Evolutionary conservation across 164 flowering plant genomes (phyloP).

Genomic region (Sextonia rubra): DNA sequence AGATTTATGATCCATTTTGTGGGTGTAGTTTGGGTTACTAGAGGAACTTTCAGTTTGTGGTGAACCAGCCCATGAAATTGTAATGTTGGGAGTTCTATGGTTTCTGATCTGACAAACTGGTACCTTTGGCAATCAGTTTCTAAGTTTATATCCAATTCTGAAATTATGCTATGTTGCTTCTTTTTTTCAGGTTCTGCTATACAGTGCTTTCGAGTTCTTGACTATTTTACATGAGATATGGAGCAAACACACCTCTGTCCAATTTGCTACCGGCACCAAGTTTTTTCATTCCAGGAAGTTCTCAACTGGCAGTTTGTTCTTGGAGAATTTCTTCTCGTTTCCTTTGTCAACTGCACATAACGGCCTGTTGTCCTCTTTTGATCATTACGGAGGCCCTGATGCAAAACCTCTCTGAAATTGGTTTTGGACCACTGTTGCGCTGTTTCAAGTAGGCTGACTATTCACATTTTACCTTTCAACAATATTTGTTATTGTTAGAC

Average conservation of each 20-base stretch:
- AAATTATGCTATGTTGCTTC: background rate
- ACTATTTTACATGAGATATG: constrained; percentile 52
- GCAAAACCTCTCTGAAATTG: constrained; percentile 47
- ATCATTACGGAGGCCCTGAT: constrained; percentile 48
- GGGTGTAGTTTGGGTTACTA: too few species aligned
- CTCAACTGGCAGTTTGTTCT: constrained; percentile 82
- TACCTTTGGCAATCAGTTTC: too few species aligned
- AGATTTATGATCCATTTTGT: too few species aligned
- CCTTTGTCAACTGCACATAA: constrained; percentile 97
- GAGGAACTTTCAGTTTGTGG: too few species aligned
- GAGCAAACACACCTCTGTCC: constrained; percentile 66
- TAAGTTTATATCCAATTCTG: background rate
- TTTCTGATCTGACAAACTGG: too few species aligned
- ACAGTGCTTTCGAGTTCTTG: constrained; percentile 30
- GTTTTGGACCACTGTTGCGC: constrained; percentile 53
- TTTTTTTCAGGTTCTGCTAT: constrained; percentile 40
- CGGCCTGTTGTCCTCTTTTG: constrained; percentile 32
- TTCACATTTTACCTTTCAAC: background rate
- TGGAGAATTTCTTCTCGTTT: constrained; percentile 71
- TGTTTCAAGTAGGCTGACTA: constrained; percentile 43
- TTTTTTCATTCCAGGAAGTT: constrained; percentile 72
- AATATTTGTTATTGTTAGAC: background rate
- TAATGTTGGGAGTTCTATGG: too few species aligned
- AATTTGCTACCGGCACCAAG: constrained; percentile 44
- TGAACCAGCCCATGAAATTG: too few species aligned